These are phyloP conservation scores for Vaccinium darrowii DNA, from an alignment of 148 eudicot species.

Conservation along the genomic window DNA sequence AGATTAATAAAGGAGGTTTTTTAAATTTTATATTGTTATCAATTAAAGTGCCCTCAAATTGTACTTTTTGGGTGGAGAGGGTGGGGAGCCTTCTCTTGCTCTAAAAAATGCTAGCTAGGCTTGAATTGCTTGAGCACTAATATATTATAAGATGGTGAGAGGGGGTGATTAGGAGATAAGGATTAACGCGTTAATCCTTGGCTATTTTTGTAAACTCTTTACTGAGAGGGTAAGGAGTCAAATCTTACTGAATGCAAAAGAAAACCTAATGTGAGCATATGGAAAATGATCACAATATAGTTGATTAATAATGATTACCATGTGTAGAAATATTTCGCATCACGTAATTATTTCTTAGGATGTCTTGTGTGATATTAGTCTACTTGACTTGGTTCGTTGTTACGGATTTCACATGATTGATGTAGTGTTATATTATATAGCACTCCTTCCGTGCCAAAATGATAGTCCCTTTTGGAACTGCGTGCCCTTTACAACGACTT, in stretches of 20 bases:
- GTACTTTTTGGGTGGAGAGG: constrained; percentile 8
- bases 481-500: too few species aligned
- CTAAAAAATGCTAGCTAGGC: background rate
- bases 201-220: background rate
- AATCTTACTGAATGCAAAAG: background rate
- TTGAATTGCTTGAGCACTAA: constrained; percentile 4
- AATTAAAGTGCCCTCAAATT: background rate
- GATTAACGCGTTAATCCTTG: constrained; percentile 3
- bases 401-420: too few species aligned
- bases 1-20: background rate
- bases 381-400: background rate
- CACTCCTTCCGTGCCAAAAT: too few species aligned
- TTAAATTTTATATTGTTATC: background rate
- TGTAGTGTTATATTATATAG: background rate
- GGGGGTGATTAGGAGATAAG: constrained; percentile 7
- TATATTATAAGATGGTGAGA: background rate
- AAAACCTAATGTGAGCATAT: too few species aligned
- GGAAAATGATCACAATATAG: too few species aligned
- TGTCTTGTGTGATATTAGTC: background rate
- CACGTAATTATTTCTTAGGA: background rate
- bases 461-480: too few species aligned
- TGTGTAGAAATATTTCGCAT: too few species aligned
- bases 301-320: too few species aligned
- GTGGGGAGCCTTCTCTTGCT: background rate
- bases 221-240: background rate